Percentiles rank a stretch among this genome's conserved stretches.
Conservation (phyloP, 108 stramenopile species). For the Cyclostephanos invisitatus region DNA sequence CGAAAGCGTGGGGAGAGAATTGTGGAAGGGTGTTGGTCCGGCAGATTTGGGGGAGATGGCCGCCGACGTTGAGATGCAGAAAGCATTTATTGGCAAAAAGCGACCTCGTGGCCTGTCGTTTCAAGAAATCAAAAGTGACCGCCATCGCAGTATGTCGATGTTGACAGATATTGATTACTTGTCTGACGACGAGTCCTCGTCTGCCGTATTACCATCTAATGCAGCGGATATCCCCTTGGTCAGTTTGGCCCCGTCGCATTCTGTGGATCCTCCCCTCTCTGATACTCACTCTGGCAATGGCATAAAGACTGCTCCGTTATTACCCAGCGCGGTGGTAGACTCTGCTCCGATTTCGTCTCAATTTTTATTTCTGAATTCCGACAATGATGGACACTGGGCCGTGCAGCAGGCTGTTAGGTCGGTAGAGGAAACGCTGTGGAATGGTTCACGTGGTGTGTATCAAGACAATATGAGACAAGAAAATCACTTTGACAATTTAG, state of each 20-base stretch:
- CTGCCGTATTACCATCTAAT: background rate
- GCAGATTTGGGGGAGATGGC: slow-evolving; percentile 92
- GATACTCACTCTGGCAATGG: slow-evolving; percentile 9
- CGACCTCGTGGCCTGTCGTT: slow-evolving; percentile 53
- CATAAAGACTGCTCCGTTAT: slow-evolving; percentile 31
- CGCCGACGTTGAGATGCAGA: slow-evolving; percentile 90
- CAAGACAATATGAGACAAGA: background rate
- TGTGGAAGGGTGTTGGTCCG: slow-evolving; percentile 82
- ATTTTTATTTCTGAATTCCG: slow-evolving; percentile 22
- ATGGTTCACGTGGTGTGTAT: slow-evolving; percentile 8
- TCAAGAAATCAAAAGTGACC: background rate
- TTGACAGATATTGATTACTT: background rate
- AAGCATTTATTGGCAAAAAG: slow-evolving; percentile 81
- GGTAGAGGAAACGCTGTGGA: slow-evolving; percentile 49
- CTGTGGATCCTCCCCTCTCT: background rate
- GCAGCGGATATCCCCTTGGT: background rate
- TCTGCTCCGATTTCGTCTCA: slow-evolving; percentile 20
- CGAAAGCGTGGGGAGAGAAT: slow-evolving; percentile 61
- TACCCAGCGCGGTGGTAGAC: slow-evolving; percentile 29
- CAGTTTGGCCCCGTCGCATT: background rate
- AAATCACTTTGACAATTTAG: background rate
- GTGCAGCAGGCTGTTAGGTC: slow-evolving; percentile 70
- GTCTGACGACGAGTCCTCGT: background rate
- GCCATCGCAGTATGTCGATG: background rate
- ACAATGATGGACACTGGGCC: slow-evolving; percentile 27